Evolutionary conservation across 2,329 filamentous ascomycete species (phyloP), one percentile per base, ranked within the genome.

Genomic region (Penicillium griseofulvum): DNA sequence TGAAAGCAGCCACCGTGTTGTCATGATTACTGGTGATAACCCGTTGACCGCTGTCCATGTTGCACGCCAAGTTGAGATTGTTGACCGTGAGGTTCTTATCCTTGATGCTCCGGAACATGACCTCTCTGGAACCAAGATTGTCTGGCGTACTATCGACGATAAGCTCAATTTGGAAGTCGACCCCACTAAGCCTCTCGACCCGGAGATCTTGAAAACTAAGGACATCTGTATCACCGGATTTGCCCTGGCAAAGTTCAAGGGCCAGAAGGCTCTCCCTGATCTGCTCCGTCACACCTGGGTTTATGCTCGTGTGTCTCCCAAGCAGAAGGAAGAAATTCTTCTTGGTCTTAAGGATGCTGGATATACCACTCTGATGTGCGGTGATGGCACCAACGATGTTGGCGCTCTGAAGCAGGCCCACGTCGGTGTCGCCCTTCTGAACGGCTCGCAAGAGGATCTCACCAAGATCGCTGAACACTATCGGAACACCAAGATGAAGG

Each of bases 1-100:
- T 71, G 94, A 99, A 79, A 97, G 93, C 76, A 97, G 92, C 76
- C 94, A 99, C 74, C 90, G 94, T 65, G 91, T 96, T 44, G 89
- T 99, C 65, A 99, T 99, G 94, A 99, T 99, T 63, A 99, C 94
- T 57, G 94, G 94, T 71, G 94, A 99, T 74, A 99, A 99, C 73
- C 93, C 94, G 12, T 82, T 99, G 49, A 99, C 94, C 38, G 94
- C 94, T 62, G 90, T 96, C 11, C 93, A 99, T 70, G 94, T 99
- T 54, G 94, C 94, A 16, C 87, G 88, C 58, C 88, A 97, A 72
- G 94, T 99, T 26, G 94, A 99, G 73, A 99, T 99, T 72, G 91
- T 99, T 16, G 94, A 99, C 68, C 88, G 94, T 54, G 92, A 97
- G 33, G 90, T 94, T 51, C 82, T 97, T 56, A 97, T 99, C 65